Conservation (phyloP, 192 early-diverging fungal species). For the Linnemannia zychae region DNA sequence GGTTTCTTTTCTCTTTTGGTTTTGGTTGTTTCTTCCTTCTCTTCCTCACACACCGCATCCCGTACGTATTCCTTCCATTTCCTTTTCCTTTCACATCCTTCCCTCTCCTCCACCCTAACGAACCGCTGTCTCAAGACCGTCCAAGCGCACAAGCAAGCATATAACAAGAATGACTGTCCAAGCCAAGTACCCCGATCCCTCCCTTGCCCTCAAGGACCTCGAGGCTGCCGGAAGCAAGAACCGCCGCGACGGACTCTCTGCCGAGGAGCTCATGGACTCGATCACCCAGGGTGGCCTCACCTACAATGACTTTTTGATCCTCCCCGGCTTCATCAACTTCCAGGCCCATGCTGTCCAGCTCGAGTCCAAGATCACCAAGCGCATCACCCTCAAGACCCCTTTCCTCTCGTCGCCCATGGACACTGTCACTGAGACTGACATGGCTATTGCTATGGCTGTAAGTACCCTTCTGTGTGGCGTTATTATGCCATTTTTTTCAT, state of each 20-base stretch:
- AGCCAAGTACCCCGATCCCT: conserved; percentile 33
- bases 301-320: conserved; percentile 98
- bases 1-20: conserved; percentile 39
- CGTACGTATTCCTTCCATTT: conserved; percentile 14
- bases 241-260: conserved; percentile 86
- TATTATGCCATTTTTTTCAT: neutral
- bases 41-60: conserved; percentile 1
- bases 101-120: neutral
- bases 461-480: conserved; percentile 48
- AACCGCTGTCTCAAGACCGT: conserved; percentile 6
- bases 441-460: conserved; percentile 98
- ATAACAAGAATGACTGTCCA: conserved; percentile 39
- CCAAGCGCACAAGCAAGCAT: neutral
- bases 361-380: conserved; percentile 90
- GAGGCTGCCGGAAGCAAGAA: conserved; percentile 42
- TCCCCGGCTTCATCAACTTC: conserved; percentile 97
- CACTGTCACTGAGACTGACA: conserved; percentile 98
- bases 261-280: conserved; percentile 87
- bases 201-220: conserved; percentile 48
- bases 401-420: conserved; percentile 98
- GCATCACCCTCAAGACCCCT: conserved; percentile 93
- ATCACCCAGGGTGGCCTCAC: conserved; percentile 89
- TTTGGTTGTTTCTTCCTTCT: conserved; percentile 36
- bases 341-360: conserved; percentile 83
- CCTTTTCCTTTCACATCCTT: neutral